Conservation (phyloP, 75 land plant genomes). For the Ceratopteris richardii region DNA sequence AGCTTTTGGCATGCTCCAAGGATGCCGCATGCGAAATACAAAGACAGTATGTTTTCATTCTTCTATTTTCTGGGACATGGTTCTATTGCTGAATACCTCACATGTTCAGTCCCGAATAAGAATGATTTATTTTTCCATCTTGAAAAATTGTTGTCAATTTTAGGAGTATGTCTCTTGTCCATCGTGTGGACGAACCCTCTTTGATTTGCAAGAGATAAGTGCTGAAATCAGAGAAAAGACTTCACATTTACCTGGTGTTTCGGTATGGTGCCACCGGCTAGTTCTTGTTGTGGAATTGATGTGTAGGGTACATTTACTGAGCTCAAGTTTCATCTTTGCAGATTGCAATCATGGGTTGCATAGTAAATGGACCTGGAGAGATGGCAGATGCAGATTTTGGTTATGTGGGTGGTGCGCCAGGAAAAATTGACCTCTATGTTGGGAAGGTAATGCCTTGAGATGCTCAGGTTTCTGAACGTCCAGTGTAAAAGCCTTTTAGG, state of each 20-base stretch:
- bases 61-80: not conserved
- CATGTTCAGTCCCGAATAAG: too few relatives aligned
- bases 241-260: slow-evolving; percentile 93
- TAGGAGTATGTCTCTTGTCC: slow-evolving; percentile 99
- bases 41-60: slow-evolving; percentile 71
- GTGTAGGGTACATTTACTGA: too few relatives aligned
- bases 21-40: slow-evolving; percentile 97
- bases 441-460: slow-evolving; percentile 94
- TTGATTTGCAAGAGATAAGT: slow-evolving; percentile 97
- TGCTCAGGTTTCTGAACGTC: not conserved
- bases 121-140: too few relatives aligned
- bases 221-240: slow-evolving; percentile 94
- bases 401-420: slow-evolving; percentile 96
- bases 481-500: not conserved
- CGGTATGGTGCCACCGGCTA: slow-evolving; percentile 66
- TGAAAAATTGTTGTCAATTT: too few relatives aligned
- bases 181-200: slow-evolving; percentile 94
- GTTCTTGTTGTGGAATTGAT: not conserved
- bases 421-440: slow-evolving; percentile 95
- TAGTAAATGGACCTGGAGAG: slow-evolving; percentile 98
- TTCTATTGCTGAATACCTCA: too few relatives aligned
- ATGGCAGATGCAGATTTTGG: slow-evolving; percentile 99
- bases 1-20: slow-evolving; percentile 96
- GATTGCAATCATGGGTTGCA: slow-evolving; percentile 99
- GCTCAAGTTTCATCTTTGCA: slow-evolving; percentile 26